Base-by-base conservation (phyloP, 2,329 filamentous ascomycete species). In the Colletotrichum lindemuthianum region DNA sequence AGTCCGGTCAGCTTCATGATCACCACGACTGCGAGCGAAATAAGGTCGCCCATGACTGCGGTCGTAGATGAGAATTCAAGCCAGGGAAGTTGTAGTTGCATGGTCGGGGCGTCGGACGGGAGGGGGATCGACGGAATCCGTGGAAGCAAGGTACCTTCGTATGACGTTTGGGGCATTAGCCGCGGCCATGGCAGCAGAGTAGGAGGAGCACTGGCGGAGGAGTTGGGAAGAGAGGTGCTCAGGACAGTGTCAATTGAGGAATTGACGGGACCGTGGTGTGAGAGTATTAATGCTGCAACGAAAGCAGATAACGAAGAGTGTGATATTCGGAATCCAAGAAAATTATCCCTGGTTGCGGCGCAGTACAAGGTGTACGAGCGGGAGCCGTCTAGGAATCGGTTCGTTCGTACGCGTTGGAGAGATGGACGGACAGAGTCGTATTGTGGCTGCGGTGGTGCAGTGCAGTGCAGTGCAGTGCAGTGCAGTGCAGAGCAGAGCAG, bases 161-260 rank as follows among this genome's bases (percentile, higher is more conserved):
- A 89, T 89, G 66, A 88, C 86, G 74, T 87, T 87, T 70, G 83
- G 78, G 59, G 78, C 75, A 72, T 76, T 82, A 70, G 76, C 72
- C 70, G 76, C 78, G 44, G 80, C 74, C 82, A 84, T 84, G 68
- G 69, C 44, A 50, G 50, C 16, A 24, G 24, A 5, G 24, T 24
- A 24, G 24, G 55, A 37, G n/a, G 49, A 34, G 45, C 15, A 45
- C 40, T 45, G 44, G 50, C 44, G 34, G 33, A n/a, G 15, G 16
- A 13, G 12, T 43, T 12, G 34, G 32, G 58, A 16, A 13, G 11
- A 39, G 32, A 47, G 52, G 13, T 7, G 58, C 36, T 47, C 24
- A 59, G 8, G 47, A 34, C 52, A 32, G 53, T 36, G 53, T 58
- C 63, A 66, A 63, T 61, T 60, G 49, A 43, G 32, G 16, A 24